phyloP scores from a whole-genome alignment of 2,329 filamentous ascomycete genomes.

The Colletotrichum phormii region DNA sequence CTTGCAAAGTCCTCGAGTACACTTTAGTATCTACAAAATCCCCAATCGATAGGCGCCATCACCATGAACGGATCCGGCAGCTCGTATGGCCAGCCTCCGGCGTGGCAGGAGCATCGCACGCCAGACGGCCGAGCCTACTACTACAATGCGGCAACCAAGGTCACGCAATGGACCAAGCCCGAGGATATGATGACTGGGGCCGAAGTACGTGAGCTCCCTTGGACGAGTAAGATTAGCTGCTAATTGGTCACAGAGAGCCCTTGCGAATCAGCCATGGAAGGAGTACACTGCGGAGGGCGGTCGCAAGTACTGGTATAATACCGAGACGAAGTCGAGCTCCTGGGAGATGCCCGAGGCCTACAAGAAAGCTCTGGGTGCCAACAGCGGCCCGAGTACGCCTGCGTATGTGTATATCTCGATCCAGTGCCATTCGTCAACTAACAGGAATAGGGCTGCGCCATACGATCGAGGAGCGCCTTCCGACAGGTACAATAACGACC shows the following conservation, averaged over 20 bases:
- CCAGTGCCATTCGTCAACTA: slow-evolving; percentile 20
- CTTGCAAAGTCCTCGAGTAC: neutral
- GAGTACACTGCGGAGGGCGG: slow-evolving; percentile 90
- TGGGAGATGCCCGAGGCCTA: slow-evolving; percentile 94
- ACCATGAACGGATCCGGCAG: slow-evolving; percentile 70
- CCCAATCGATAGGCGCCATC: neutral
- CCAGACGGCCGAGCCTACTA: slow-evolving; percentile 90
- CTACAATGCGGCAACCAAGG: slow-evolving; percentile 87
- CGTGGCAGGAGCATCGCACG: slow-evolving; percentile 86
- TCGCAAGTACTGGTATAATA: slow-evolving; percentile 95
- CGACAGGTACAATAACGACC: slow-evolving; percentile 50
- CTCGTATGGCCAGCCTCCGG: slow-evolving; percentile 58
- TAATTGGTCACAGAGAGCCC: slow-evolving; percentile 71
- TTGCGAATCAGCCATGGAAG: slow-evolving; percentile 89
- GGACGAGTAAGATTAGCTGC: slow-evolving; percentile 28
- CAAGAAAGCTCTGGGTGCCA: slow-evolving; percentile 77
- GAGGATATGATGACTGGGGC: slow-evolving; percentile 85
- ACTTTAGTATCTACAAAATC: neutral
- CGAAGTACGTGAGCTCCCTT: slow-evolving; percentile 69
- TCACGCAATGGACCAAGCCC: slow-evolving; percentile 95
- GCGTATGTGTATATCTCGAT: slow-evolving; percentile 46
- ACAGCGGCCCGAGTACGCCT: slow-evolving; percentile 57
- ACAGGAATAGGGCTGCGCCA: slow-evolving; percentile 48
- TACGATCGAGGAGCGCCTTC: slow-evolving; percentile 51
- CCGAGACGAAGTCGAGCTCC: slow-evolving; percentile 88